Evolutionary conservation across 2,329 filamentous ascomycete genomes (phyloP), one percentile per base, ranked within the genome.

Genomic region (Atkinsonella texensis): DNA sequence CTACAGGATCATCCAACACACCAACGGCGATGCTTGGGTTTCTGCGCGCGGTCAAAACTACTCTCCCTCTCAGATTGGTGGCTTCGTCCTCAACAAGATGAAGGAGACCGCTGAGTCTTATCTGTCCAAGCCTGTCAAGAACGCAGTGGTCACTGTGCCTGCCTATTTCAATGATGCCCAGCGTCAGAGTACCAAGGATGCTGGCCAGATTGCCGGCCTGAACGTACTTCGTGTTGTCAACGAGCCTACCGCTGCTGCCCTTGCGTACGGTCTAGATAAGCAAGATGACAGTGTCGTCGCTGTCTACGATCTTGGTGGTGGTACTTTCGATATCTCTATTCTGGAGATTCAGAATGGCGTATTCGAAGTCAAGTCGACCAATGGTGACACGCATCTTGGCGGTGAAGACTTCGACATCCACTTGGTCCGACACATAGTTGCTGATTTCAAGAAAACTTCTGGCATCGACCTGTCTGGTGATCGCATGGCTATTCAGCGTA

Each of bases 161-260:
- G 90, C 90, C 63, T 97, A 97, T 80, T 97, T 97, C 82, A 97
- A 97, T 74, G 90, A 97, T 73, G 90, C 88, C 55, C 90, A 97
- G 76, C 87, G 90, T 75, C 91, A 96, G 75, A 89, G 89, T 62
- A 97, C 90, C 73, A 97, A 96, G 82, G 90, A 97, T 68, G 91
- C 91, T 59, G 91, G 91, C 74, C 88, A 95, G 72, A 97, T 97
- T 64, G 81, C 91, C 63, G 91, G 91, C 68, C 81, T 97, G 51
- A 95, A 96, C 70, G 91, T 97, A 60, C 86, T 95, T 64, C 90
- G 91, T 82, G 89, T 96, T 55, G 89, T 97, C 59, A 96, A 96
- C 79, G 91, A 97, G 80, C 91, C 91, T 55, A 97, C 91, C 60
- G 91, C 91, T 65, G 91, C 91, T 60, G 91, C 91, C 57, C 82